Conservation (phyloP, 352 stramenopile species). For the Pythium biforme region DNA sequence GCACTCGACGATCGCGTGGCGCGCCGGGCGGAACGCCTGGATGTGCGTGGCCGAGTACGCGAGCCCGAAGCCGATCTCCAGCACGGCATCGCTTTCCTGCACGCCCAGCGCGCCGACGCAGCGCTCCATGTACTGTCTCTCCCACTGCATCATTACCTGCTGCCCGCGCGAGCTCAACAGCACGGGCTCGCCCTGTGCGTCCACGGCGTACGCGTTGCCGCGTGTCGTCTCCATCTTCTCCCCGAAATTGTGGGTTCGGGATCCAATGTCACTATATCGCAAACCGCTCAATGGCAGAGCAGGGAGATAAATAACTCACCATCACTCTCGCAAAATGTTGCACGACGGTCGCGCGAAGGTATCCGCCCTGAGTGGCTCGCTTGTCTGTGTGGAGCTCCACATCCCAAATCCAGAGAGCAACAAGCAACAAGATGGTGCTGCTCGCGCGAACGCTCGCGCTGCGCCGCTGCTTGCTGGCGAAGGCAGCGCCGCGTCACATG, state of each 20-base stretch:
- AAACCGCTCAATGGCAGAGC: too few species aligned
- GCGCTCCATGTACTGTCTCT: constrained; percentile 75
- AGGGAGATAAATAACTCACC: constrained; percentile 1
- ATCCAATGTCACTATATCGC: neutral
- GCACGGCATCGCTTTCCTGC: constrained; percentile 42
- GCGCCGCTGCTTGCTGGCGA: constrained; percentile 16
- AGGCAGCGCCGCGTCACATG: constrained; percentile 18
- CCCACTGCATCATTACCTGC: constrained; percentile 91
- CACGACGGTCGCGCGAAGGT: constrained; percentile 35
- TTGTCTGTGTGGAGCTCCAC: constrained; percentile 17
- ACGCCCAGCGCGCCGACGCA: constrained; percentile 70
- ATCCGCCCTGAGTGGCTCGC: constrained; percentile 2
- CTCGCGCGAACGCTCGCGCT: constrained; percentile 40
- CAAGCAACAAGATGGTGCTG: constrained; percentile 49
- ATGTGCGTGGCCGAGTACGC: constrained; percentile 78
- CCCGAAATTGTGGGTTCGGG: neutral
- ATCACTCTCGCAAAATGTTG: constrained; percentile 24
- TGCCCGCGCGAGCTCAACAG: constrained; percentile 70
- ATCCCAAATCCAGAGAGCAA: neutral
- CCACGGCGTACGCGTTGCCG: constrained; percentile 44
- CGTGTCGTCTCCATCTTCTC: constrained; percentile 18
- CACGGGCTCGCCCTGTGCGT: constrained; percentile 43
- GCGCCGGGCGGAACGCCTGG: constrained; percentile 48
- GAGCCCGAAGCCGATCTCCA: constrained; percentile 88
- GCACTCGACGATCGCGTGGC: constrained; percentile 82